Conservation (phyloP, 257 asterid species). For the Solanum paucissectum region DNA sequence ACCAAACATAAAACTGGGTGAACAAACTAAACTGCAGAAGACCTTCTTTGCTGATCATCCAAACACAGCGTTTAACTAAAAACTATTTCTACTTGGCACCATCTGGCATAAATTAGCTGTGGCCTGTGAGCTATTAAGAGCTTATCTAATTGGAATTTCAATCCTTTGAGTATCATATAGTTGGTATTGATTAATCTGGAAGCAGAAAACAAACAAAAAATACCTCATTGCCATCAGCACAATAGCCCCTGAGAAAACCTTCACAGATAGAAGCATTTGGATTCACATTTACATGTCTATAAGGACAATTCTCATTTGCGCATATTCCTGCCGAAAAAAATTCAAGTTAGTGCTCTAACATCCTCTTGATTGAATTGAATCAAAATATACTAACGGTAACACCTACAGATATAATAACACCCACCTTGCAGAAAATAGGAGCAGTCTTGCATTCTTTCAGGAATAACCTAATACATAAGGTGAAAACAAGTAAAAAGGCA, state of each 20-base stretch:
- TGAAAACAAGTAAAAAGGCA: background rate
- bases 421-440: slow-evolving; percentile 85
- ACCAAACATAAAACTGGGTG: background rate
- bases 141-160: background rate
- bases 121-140: background rate
- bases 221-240: slow-evolving; percentile 97
- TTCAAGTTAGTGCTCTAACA: slow-evolving; percentile 9
- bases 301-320: slow-evolving; percentile 80
- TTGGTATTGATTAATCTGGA: background rate
- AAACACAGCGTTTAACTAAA: background rate
- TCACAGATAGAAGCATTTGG: slow-evolving; percentile 65
- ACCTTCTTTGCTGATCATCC: background rate
- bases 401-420: slow-evolving; percentile 5
- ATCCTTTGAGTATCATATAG: background rate
- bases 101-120: background rate
- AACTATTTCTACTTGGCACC: background rate
- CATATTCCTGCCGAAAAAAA: slow-evolving; percentile 63
- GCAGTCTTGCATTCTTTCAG: slow-evolving; percentile 98
- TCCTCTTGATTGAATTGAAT: background rate
- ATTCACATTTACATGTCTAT: slow-evolving; percentile 82
- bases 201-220: slow-evolving; percentile 7
- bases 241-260: slow-evolving; percentile 85
- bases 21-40: background rate
- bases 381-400: background rate
- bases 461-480: slow-evolving; percentile 53